A percentile compares a stretch with the other conserved stretches of the same genome.
These are phyloP conservation scores for Trypanosoma avium DNA, from an alignment of 208 protist species.

Conservation along the genomic window DNA sequence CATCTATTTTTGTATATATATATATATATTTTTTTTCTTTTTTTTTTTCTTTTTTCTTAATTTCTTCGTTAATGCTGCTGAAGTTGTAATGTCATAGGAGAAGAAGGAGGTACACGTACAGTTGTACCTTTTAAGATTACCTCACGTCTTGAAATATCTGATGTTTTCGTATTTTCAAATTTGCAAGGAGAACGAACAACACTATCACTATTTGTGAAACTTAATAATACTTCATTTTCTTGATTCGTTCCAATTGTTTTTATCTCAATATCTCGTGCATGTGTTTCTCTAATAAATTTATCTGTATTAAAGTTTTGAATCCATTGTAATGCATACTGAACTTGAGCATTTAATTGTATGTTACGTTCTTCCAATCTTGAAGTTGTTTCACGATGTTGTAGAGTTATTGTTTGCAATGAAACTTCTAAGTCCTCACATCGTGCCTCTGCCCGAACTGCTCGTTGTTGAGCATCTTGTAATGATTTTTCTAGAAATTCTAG, in stretches of 20 bases:
- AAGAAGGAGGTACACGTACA: slow-evolving; percentile 57
- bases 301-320: neutral
- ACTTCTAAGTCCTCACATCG: slow-evolving; percentile 33
- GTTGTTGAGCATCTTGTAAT: slow-evolving; percentile 24
- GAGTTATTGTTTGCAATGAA: slow-evolving; percentile 16
- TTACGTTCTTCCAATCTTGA: slow-evolving; percentile 24
- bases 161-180: neutral
- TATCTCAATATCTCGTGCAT: neutral
- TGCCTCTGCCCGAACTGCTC: slow-evolving; percentile 31
- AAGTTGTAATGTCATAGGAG: slow-evolving; percentile 54
- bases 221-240: neutral
- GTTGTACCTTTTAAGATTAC: slow-evolving; percentile 10
- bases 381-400: slow-evolving; percentile 18
- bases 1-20: slow-evolving; percentile 2
- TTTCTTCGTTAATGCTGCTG: slow-evolving; percentile 3
- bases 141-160: slow-evolving; percentile 1
- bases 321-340: slow-evolving; percentile 33
- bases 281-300: neutral
- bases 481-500: slow-evolving; percentile 20
- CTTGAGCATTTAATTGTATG: slow-evolving; percentile 25
- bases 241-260: neutral
- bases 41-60: neutral
- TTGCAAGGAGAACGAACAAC: neutral
- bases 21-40: neutral
- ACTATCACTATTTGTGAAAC: slow-evolving; percentile 2